A percentile compares a stretch with the other conserved stretches of the same genome.
Evolutionary conservation across 352 stramenopile species (phyloP).

Genomic region (Phytopythium boreale): DNA sequence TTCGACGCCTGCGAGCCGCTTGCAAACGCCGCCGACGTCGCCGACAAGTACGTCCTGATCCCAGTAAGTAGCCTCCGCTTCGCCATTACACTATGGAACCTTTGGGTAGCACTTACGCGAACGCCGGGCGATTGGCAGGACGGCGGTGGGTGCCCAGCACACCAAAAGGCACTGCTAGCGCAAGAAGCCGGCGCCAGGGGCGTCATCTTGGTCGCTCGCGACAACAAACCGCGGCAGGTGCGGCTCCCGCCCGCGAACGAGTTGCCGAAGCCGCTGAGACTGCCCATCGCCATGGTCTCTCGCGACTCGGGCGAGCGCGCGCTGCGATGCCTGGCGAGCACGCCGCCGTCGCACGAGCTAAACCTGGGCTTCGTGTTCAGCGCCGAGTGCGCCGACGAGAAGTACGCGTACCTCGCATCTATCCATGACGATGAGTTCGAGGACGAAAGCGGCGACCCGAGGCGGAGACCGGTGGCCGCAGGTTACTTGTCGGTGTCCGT

Average conservation of each 20-base stretch:
- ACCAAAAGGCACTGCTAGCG: conserved; percentile 59
- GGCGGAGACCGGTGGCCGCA: conserved; percentile 9
- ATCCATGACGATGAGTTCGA: conserved; percentile 20
- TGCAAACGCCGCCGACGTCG: conserved; percentile 24
- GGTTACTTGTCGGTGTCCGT: conserved; percentile 55
- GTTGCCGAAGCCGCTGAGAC: conserved; percentile 36
- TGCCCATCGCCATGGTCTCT: conserved; percentile 72
- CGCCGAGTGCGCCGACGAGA: conserved; percentile 33
- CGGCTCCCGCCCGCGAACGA: conserved; percentile 27
- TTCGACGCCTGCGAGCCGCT: conserved; percentile 54
- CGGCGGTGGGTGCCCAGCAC: conserved; percentile 46
- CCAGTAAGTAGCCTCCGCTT: conserved; percentile 24
- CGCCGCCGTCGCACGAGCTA: conserved; percentile 25
- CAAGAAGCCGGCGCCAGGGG: conserved; percentile 57
- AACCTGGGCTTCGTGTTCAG: conserved; percentile 61
- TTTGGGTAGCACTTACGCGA: neutral
- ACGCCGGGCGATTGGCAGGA: conserved; percentile 17
- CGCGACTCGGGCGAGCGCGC: conserved; percentile 48
- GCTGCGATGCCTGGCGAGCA: conserved; percentile 31
- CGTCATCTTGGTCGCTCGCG: conserved; percentile 59
- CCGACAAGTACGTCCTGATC: conserved; percentile 57
- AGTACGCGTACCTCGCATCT: conserved; percentile 42
- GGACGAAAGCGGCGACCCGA: neutral
- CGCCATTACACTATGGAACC: neutral
- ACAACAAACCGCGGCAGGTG: conserved; percentile 57